A percentile compares a stretch with the other conserved stretches of the same genome.
phyloP scores from a whole-genome alignment of 371 early-diverging fungal genomes.

The Lichtheimia ramosa region DNA sequence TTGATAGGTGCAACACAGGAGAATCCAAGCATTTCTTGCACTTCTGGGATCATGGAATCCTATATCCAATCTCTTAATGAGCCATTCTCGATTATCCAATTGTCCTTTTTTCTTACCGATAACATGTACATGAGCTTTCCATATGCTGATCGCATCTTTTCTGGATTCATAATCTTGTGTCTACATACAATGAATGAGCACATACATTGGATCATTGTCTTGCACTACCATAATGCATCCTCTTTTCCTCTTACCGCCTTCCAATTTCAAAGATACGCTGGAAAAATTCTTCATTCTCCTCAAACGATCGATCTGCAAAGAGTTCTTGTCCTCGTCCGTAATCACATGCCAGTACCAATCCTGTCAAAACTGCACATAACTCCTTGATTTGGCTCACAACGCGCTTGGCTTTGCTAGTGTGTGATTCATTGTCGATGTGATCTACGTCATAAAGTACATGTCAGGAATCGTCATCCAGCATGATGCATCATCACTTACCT shows the following conservation, averaged over 20 bases:
- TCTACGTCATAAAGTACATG: slow-evolving; percentile 69
- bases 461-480: neutral
- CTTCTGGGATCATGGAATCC: slow-evolving; percentile 88
- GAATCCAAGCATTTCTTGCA: slow-evolving; percentile 82
- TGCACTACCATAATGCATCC: neutral
- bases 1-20: slow-evolving; percentile 80
- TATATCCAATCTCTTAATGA: slow-evolving; percentile 19
- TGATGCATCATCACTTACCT: slow-evolving; percentile 13
- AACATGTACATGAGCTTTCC: slow-evolving; percentile 95
- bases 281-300: slow-evolving; percentile 87
- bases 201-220: neutral
- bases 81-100: neutral
- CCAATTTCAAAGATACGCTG: slow-evolving; percentile 94
- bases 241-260: slow-evolving; percentile 52
- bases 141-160: slow-evolving; percentile 93
- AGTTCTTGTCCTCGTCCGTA: slow-evolving; percentile 86
- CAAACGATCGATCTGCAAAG: slow-evolving; percentile 81
- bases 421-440: slow-evolving; percentile 88
- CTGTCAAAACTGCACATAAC: slow-evolving; percentile 90
- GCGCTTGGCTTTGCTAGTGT: slow-evolving; percentile 83
- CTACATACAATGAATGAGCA: slow-evolving; percentile 7
- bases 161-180: slow-evolving; percentile 98
- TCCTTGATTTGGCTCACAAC: slow-evolving; percentile 94
- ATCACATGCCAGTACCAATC: slow-evolving; percentile 82
- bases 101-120: slow-evolving; percentile 43